Percentiles rank a stretch among this genome's conserved stretches.
Evolutionary conservation across 2,329 filamentous ascomycete species (phyloP).

Genomic region (Hypoxylon rubiginosum): DNA sequence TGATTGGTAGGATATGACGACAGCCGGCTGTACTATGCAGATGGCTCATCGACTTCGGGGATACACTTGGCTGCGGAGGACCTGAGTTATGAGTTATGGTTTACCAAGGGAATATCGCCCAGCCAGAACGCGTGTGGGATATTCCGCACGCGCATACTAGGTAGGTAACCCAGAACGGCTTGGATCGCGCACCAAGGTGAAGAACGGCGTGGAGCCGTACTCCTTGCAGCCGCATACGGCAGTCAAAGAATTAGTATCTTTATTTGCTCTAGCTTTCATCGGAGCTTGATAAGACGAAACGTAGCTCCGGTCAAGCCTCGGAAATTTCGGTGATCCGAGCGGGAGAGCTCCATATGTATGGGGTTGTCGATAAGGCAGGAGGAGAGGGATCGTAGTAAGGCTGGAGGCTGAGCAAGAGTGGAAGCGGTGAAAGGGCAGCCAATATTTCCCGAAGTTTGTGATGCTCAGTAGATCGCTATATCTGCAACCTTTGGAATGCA

Average conservation of each 20-base stretch:
- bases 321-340: slow-evolving; percentile 31
- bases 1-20: slow-evolving; percentile 25
- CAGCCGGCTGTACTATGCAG: slow-evolving; percentile 17
- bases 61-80: slow-evolving; percentile 39
- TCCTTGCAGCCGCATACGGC: slow-evolving; percentile 9
- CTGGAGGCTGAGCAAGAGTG: slow-evolving; percentile 32
- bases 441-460: slow-evolving; percentile 13
- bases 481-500: slow-evolving; percentile 9
- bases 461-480: slow-evolving; percentile 17
- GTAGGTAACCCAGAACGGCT: slow-evolving; percentile 8
- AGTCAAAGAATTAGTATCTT: slow-evolving; percentile 17
- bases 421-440: slow-evolving; percentile 22
- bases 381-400: slow-evolving; percentile 34
- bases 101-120: neutral
- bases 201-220: slow-evolving; percentile 20
- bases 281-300: slow-evolving; percentile 28
- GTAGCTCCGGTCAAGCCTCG: slow-evolving; percentile 24
- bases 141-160: slow-evolving; percentile 24
- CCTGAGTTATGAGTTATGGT: neutral
- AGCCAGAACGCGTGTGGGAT: slow-evolving; percentile 19
- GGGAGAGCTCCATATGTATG: slow-evolving; percentile 5
- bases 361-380: slow-evolving; percentile 13
- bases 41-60: slow-evolving; percentile 31
- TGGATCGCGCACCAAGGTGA: slow-evolving; percentile 16
- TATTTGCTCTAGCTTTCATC: slow-evolving; percentile 14